Base-by-base conservation (phyloP, 805 yeast genomes). In the Teunomyces panamensis region DNA sequence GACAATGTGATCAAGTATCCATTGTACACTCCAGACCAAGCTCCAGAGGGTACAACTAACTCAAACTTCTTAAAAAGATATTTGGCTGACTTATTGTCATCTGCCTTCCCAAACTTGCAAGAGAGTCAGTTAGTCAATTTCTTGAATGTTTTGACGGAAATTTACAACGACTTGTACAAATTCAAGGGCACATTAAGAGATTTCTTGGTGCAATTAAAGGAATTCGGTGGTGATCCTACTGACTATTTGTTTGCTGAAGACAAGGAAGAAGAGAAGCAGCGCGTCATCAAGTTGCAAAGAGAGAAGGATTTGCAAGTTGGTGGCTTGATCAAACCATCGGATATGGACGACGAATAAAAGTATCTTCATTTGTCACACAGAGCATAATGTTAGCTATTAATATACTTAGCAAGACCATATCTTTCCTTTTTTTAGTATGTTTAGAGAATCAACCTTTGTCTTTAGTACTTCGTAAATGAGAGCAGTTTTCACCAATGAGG, bases 231-330 rank as follows among this genome's bases (percentile, higher is more conserved):
- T 28, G 96, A 89, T 65, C 84, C 96, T 48, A 89, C 96, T 17
- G 97, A 91, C 65, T 94, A 94, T 65, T 75, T 92, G 64, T 92
- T 85, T 69, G 96, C 95, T 9, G 98, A 94, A 62, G 99, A 92
- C 63, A 87, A 84, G 63, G 96, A 89, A 66, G 74, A 74, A 44
- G 96, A 89, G 64, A 66, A 81, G 50, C 67, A 75, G 52, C 96
- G 88, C 65, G 84, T 83, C 63, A 78, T 75, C 54, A 80, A 77
- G 63, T 64, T 77, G 50, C 92, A 88, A 57, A 85, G 84, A 61
- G 92, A 89, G 67, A 83, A 80, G 58, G 97, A 96, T 45, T 74
- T 86, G 56, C 83, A 81, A 69, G 87, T 92, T 56, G 97, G 98
- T 59, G 99, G 99, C 43, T 77, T 92, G 64, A 74, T 94, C 62